Evolutionary conservation across 768 basidiomycete genomes (phyloP), one percentile per base, ranked within the genome.

Genomic region (Amanita exitialis): DNA sequence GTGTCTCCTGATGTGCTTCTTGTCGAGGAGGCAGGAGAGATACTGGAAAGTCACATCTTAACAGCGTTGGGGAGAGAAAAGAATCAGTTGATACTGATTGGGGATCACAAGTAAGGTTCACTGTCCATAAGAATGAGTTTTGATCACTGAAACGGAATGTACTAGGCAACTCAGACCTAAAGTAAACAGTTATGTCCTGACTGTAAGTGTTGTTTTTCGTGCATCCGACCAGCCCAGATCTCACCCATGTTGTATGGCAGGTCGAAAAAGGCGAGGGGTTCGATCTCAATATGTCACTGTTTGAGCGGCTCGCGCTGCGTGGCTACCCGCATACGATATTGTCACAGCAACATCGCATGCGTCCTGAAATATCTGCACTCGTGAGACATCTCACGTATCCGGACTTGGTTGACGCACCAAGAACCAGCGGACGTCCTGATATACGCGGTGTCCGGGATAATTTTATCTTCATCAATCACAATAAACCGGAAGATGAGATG

Each of bases 21-120:
- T 1, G 82, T 86, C 1, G 84, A 86, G 57, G 84, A 86, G 61
- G 83, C 83, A 0, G 83, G 84, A 5, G 83, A 86, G 57, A 84
- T 85, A 39, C 60, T 86, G 1, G 83, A 85, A 58, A 80, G 78
- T 52, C 83, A 86, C 56, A 64, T 83, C 34, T 54, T 86, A 35
- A 81, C 81, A 0, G 75, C 84, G 0, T 62, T 86, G 3, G 73
- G 74, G 0, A 51, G 52, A 1, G 51, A 66, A 0, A 75, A 75
- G 0, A 62, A 65, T 3, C 80, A 83, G 27, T 59, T 85, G 47
- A 77, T 86, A 56, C 66, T 86, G 4, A 86, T 86, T 27, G 83
- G 83, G 0, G 84, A 86, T 57, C 84, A 86, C 62, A 78, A 85
- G 84, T 83, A 63, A 12, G 77, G 62, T 4, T 18, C 12, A 34